Evolutionary conservation across 2,329 filamentous ascomycete genomes (phyloP).

Genomic region (Fusarium verrucosum): DNA sequence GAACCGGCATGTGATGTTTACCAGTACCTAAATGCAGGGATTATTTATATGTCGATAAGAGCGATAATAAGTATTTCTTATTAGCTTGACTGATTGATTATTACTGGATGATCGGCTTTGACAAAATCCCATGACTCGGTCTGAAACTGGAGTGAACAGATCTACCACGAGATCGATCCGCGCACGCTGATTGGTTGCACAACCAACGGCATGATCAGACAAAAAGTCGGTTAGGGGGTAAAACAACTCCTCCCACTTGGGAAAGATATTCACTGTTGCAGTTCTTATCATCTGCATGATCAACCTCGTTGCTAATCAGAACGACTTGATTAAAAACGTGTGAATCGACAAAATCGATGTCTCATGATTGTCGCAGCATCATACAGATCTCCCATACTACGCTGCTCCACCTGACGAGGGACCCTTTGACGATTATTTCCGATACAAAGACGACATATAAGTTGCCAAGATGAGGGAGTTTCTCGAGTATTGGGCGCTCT

Average conservation of each 20-base stretch:
- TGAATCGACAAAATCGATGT: not conserved
- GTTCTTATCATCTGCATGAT: not conserved
- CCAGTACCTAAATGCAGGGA: too few species aligned
- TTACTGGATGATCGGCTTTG: too few species aligned
- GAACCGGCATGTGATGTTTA: too few species aligned
- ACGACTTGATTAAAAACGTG: slow-evolving; percentile 7
- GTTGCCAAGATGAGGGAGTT: slow-evolving; percentile 4
- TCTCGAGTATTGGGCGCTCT: not conserved
- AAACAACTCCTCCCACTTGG: not conserved
- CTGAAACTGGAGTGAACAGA: too few species aligned
- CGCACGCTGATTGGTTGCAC: not conserved
- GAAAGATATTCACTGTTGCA: slow-evolving; percentile 11
- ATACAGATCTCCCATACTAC: not conserved
- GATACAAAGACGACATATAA: not conserved
- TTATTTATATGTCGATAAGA: too few species aligned
- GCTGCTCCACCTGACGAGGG: not conserved
- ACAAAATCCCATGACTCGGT: too few species aligned
- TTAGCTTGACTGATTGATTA: too few species aligned
- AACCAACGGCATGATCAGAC: not conserved
- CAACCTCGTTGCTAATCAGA: slow-evolving; percentile 3
- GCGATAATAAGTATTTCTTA: too few species aligned
- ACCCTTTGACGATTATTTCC: not conserved
- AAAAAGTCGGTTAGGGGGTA: not conserved
- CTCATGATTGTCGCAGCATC: not conserved
- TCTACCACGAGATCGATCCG: slow-evolving; percentile 15